Conservation (phyloP, 1,139 yeast genomes). For the Yamadazyma pseudoaaseri region DNA sequence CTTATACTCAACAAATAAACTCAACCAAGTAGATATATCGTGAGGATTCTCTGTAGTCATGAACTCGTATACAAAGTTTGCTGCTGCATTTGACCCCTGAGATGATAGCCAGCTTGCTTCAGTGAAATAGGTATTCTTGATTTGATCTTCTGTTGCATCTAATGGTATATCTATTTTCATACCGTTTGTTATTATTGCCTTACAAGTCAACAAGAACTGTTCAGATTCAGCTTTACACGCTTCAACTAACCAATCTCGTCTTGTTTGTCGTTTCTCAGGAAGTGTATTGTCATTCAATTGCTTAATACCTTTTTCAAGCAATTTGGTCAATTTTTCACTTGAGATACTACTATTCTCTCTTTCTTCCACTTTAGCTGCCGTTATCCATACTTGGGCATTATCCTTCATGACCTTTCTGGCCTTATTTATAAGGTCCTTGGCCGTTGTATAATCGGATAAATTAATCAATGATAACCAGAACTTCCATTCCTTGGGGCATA, state of each 20-base stretch:
- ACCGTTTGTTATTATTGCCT: slow-evolving; percentile 33
- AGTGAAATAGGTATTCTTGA: slow-evolving; percentile 21
- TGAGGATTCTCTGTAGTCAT: slow-evolving; percentile 42
- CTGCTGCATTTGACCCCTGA: slow-evolving; percentile 29
- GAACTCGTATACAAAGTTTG: slow-evolving; percentile 47
- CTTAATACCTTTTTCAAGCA: slow-evolving; percentile 54
- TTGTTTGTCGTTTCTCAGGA: slow-evolving; percentile 20
- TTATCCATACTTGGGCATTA: slow-evolving; percentile 65
- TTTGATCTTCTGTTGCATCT: slow-evolving; percentile 10
- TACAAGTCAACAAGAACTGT: slow-evolving; percentile 33
- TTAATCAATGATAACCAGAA: slow-evolving; percentile 60
- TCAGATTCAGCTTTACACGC: slow-evolving; percentile 40
- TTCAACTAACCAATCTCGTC: slow-evolving; percentile 44
- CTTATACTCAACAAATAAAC: slow-evolving; percentile 48
- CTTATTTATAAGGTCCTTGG: slow-evolving; percentile 52
- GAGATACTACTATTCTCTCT: slow-evolving; percentile 32
- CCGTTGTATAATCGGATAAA: slow-evolving; percentile 44
- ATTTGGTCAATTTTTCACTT: slow-evolving; percentile 36
- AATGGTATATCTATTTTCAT: slow-evolving; percentile 14
- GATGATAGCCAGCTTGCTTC: slow-evolving; percentile 41
- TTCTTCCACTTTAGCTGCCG: slow-evolving; percentile 74
- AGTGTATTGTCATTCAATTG: slow-evolving; percentile 28
- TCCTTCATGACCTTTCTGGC: slow-evolving; percentile 58
- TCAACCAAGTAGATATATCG: slow-evolving; percentile 55
- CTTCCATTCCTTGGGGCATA: slow-evolving; percentile 61